A percentile compares a stretch with the other conserved stretches of the same genome.
Conservation (phyloP, 768 basidiomycete genomes). For the Lactarius pseudohatsudake region DNA sequence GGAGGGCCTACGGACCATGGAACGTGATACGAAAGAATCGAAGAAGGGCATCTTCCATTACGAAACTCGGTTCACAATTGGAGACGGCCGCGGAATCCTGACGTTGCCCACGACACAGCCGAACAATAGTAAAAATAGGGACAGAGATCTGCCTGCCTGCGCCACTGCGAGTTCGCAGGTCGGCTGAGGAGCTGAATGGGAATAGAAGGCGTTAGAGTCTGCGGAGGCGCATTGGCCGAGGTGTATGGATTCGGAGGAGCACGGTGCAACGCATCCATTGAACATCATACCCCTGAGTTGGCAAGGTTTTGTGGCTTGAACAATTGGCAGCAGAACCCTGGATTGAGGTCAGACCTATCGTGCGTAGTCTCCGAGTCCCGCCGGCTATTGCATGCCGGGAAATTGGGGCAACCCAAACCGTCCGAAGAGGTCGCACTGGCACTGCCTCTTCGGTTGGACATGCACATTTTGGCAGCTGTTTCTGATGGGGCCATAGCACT, state of each 20-base stretch:
- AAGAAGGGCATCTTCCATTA: neutral
- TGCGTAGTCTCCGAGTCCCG: too few species aligned
- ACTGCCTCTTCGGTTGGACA: too few species aligned
- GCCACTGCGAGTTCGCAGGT: neutral
- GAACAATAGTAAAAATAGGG: neutral
- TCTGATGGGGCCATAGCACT: too few species aligned
- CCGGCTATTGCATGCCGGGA: too few species aligned
- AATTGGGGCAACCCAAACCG: too few species aligned
- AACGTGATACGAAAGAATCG: neutral
- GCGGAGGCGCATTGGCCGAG: neutral
- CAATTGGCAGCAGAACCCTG: neutral
- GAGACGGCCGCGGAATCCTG: neutral
- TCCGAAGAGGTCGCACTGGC: too few species aligned
- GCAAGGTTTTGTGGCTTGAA: neutral
- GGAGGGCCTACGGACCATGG: neutral
- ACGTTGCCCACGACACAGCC: neutral
- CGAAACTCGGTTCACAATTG: neutral
- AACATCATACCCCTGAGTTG: too few species aligned
- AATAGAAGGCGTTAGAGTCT: neutral
- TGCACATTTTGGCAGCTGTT: too few species aligned
- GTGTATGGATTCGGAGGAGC: neutral
- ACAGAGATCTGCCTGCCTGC: neutral
- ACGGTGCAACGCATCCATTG: neutral
- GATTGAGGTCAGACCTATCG: too few species aligned
- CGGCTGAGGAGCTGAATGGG: neutral